phyloP scores from a whole-genome alignment of 805 yeast species.

The Cyberlindnera suaveolens region DNA sequence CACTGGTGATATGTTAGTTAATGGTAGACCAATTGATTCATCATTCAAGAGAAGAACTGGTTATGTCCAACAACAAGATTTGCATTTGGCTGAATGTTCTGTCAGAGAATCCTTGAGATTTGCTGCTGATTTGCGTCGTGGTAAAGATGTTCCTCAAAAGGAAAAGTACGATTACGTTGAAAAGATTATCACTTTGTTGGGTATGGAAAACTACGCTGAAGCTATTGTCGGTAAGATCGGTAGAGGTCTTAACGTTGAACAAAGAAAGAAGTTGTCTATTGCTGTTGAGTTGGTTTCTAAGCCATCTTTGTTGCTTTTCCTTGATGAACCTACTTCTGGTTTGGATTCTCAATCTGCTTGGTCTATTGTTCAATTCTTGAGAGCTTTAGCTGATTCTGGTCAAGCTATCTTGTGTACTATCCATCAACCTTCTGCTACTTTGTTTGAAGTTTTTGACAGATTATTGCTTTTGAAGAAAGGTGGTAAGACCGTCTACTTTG shows the following conservation, averaged over 20 bases:
- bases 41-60: constrained; percentile 52
- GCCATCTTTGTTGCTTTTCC: constrained; percentile 52
- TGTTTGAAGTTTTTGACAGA: constrained; percentile 74
- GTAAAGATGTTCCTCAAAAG: constrained; percentile 38
- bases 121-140: constrained; percentile 65
- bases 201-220: constrained; percentile 59
- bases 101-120: constrained; percentile 68
- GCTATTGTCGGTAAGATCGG: constrained; percentile 74
- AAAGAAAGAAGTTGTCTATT: constrained; percentile 58
- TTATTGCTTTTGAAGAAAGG: constrained; percentile 63
- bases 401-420: constrained; percentile 70
- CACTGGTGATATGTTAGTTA: constrained; percentile 60
- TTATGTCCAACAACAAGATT: constrained; percentile 73
- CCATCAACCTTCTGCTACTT: constrained; percentile 80
- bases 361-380: constrained; percentile 57
- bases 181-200: constrained; percentile 53
- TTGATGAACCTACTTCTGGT: constrained; percentile 69
- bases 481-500: constrained; percentile 72
- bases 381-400: constrained; percentile 52
- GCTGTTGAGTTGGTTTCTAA: constrained; percentile 65
- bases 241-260: constrained; percentile 61
- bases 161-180: constrained; percentile 67
- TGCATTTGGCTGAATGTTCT: constrained; percentile 58
- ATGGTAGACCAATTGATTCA: constrained; percentile 53
- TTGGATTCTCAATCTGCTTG: constrained; percentile 65